Evolutionary conservation across 148 eudicot genomes (phyloP).

Genomic region (Arctostaphylos glauca): DNA sequence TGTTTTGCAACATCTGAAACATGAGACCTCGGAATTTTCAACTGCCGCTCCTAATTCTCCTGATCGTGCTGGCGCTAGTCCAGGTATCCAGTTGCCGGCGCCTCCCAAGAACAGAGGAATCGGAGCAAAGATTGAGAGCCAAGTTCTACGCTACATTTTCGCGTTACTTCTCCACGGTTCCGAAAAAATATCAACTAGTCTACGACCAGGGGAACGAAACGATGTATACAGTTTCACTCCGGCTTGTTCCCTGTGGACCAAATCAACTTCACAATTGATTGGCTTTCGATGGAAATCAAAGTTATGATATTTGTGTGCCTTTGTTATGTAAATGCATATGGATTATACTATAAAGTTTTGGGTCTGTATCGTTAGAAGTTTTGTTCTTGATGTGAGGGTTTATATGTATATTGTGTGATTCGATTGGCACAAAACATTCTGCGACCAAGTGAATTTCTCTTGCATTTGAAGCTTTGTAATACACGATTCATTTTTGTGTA

Average conservation of each 20-base stretch:
- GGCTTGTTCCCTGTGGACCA: constrained; percentile 12
- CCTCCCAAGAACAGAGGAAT: constrained; percentile 5
- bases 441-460: too few relatives aligned
- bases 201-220: background rate
- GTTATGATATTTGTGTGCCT: background rate
- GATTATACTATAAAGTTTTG: too few relatives aligned
- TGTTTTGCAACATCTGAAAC: background rate
- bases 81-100: constrained; percentile 18
- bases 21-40: constrained; percentile 17
- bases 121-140: constrained; percentile 13
- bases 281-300: background rate
- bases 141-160: constrained; percentile 15
- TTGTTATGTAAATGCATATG: too few relatives aligned
- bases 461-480: too few relatives aligned
- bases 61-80: constrained; percentile 6
- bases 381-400: too few relatives aligned
- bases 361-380: too few relatives aligned
- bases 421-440: too few relatives aligned
- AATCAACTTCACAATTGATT: constrained; percentile 19
- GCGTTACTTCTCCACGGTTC: constrained; percentile 7
- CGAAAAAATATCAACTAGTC: background rate
- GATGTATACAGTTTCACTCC: constrained; percentile 10
- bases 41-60: background rate
- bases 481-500: too few relatives aligned
- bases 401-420: too few relatives aligned